Conservation (phyloP, 306 rosid genomes). For the Trichosanthes truncata region DNA sequence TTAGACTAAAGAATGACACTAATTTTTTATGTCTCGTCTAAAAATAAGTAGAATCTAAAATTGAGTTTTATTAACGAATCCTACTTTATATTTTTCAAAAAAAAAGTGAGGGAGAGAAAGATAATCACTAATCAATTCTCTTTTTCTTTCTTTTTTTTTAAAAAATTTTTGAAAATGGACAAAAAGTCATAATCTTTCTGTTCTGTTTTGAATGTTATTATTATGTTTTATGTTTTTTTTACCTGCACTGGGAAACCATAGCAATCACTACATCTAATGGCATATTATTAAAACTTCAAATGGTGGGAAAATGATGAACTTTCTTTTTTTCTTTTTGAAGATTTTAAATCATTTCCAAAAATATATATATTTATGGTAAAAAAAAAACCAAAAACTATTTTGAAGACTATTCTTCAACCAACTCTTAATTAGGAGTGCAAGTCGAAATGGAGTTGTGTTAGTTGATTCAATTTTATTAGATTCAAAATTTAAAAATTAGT, state of each 20-base stretch:
- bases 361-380: background rate
- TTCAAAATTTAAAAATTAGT: no score
- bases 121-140: background rate
- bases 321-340: background rate
- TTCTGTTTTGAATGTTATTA: background rate
- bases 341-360: background rate
- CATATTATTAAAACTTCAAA: constrained; percentile 15
- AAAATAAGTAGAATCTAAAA: no score
- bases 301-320: constrained; percentile 6
- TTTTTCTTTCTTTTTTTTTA: background rate
- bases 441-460: background rate
- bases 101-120: background rate
- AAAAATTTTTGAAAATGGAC: background rate
- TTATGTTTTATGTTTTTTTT: background rate
- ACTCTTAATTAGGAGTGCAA: no score
- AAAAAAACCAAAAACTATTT: background rate
- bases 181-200: background rate
- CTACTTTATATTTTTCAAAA: background rate
- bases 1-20: background rate
- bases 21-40: background rate
- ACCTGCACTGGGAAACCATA: background rate
- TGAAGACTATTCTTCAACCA: background rate
- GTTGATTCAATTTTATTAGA: background rate
- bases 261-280: constrained; percentile 8
- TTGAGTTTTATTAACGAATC: background rate